phyloP scores from a whole-genome alignment of 768 basidiomycete species.

The Strobilomyces dryophilus region DNA sequence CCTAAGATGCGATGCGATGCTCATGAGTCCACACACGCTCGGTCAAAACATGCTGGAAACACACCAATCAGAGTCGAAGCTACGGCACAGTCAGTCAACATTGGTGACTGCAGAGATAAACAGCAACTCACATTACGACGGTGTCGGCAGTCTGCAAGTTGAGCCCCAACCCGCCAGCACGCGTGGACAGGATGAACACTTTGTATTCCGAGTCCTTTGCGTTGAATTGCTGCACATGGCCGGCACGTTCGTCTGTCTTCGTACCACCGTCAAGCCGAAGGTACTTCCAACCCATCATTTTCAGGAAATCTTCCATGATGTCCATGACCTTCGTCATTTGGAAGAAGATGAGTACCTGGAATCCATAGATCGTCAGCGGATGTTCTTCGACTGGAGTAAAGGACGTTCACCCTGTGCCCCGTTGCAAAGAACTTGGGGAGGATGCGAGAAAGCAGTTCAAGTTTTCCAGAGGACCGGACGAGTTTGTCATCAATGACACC shows the following conservation, averaged over 20 bases:
- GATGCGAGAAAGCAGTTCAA: slow-evolving; percentile 86
- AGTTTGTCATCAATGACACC: slow-evolving; percentile 82
- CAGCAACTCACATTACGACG: too few species aligned
- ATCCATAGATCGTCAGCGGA: slow-evolving; percentile 3
- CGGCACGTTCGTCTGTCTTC: slow-evolving; percentile 91
- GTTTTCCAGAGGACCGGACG: slow-evolving; percentile 85
- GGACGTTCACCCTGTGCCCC: slow-evolving; percentile 66
- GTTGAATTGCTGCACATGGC: slow-evolving; percentile 55
- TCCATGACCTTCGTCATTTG: slow-evolving; percentile 99
- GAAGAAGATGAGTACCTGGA: slow-evolving; percentile 24
- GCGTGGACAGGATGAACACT: slow-evolving; percentile 69
- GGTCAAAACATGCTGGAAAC: neutral
- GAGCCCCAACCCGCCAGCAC: slow-evolving; percentile 74
- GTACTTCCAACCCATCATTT: slow-evolving; percentile 80
- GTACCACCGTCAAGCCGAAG: slow-evolving; percentile 95
- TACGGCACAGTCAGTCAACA: too few species aligned
- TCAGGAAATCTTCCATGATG: slow-evolving; percentile 94
- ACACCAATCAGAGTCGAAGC: too few species aligned
- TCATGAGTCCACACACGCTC: neutral
- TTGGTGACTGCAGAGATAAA: too few species aligned
- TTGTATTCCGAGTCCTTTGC: too few species aligned
- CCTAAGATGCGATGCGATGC: slow-evolving; percentile 38
- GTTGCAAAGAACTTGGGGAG: slow-evolving; percentile 93
- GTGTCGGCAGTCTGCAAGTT: too few species aligned
- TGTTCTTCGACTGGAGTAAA: neutral